Percentiles rank a stretch among this genome's conserved stretches.
Conservation (phyloP, 2,329 filamentous ascomycete genomes). For the Monosporascus sp. region DNA sequence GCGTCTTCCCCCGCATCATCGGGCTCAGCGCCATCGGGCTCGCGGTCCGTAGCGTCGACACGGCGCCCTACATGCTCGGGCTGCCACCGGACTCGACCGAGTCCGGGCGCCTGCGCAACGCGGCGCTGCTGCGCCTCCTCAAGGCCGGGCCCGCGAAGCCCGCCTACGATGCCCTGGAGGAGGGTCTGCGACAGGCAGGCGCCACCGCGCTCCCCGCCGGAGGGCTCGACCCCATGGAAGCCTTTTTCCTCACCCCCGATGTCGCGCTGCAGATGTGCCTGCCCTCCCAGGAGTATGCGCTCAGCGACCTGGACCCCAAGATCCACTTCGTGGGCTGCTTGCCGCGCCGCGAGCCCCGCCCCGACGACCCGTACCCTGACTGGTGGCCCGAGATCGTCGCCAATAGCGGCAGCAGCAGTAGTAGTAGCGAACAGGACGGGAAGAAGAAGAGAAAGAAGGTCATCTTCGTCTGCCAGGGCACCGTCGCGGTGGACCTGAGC, state of each 20-base stretch:
- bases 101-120: conserved; percentile 31
- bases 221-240: conserved; percentile 18
- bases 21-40: conserved; percentile 35
- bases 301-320: conserved; percentile 29
- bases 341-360: conserved; percentile 25
- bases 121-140: conserved; percentile 17
- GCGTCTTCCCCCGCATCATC: conserved; percentile 28
- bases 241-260: conserved; percentile 26
- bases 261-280: conserved; percentile 30
- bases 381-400: conserved; percentile 41
- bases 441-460: conserved; percentile 28
- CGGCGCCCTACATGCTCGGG: conserved; percentile 32
- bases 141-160: conserved; percentile 1
- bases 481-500: conserved; percentile 31
- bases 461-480: conserved; percentile 44
- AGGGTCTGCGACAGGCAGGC: conserved; percentile 2
- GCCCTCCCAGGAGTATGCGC: conserved; percentile 30
- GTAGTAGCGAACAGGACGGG: conserved; percentile 2
- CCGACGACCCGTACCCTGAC: conserved; percentile 28
- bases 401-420: conserved; percentile 15
- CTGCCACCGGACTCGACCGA: conserved; percentile 32
- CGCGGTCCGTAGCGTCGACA: conserved; percentile 30
- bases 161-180: not conserved
- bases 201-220: conserved; percentile 5
- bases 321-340: conserved; percentile 40